Percentiles rank a stretch among this genome's conserved stretches.
Conservation (phyloP, 176 grass and related monocot genomes). For the Avena insularis region DNA sequence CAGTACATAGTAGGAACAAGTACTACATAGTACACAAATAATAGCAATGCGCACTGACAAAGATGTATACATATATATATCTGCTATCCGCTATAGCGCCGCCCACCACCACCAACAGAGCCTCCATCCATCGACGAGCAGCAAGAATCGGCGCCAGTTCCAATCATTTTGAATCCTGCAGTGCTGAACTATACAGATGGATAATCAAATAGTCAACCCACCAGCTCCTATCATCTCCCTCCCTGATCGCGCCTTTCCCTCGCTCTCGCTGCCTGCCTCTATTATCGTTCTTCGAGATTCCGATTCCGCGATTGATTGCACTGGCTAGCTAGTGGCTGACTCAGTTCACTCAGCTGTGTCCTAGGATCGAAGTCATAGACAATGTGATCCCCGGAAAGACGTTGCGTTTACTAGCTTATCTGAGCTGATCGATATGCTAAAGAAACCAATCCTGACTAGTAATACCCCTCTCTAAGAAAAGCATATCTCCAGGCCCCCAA, state of each 20-base stretch:
- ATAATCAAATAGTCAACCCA: constrained; percentile 44
- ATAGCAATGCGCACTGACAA: constrained; percentile 9
- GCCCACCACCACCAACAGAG: constrained; percentile 30
- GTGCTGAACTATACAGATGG: not conserved
- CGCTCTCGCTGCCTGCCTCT: not conserved
- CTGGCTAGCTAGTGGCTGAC: not conserved
- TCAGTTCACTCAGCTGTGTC: not conserved
- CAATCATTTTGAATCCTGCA: constrained; percentile 45
- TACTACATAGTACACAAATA: constrained; percentile 31
- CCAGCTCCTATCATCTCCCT: constrained; percentile 29
- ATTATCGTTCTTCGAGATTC: constrained; percentile 36
- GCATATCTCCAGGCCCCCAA: constrained; percentile 19
- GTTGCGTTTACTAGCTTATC: constrained; percentile 48
- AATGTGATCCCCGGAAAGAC: not conserved
- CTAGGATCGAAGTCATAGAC: constrained; percentile 27
- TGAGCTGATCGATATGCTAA: constrained; percentile 20
- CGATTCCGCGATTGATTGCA: constrained; percentile 24
- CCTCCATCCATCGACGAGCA: not conserved
- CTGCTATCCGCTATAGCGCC: not conserved
- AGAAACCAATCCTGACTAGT: constrained; percentile 28
- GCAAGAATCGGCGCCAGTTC: constrained; percentile 28
- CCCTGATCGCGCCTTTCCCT: not conserved
- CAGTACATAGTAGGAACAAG: constrained; percentile 29
- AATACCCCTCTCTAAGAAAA: constrained; percentile 16
- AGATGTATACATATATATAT: not conserved